Percentiles rank a stretch among this genome's conserved stretches.
Conservation (phyloP, 2,329 filamentous ascomycete species). For the Proliferodiscus dingleyae region DNA sequence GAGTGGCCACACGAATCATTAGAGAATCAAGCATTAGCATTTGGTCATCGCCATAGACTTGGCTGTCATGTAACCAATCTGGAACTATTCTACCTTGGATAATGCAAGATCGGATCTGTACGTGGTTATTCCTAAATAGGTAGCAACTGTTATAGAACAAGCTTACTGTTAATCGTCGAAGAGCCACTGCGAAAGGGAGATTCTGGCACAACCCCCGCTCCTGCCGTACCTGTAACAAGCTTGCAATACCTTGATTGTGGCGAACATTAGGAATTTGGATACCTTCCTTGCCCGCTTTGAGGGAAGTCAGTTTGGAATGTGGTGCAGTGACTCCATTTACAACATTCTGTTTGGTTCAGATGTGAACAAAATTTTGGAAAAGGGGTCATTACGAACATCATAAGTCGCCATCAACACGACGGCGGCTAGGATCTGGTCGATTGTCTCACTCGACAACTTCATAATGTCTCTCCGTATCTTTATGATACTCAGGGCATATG, state of each 20-base stretch:
- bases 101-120: too few relatives aligned
- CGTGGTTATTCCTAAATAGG: not conserved
- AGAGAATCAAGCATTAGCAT: constrained; percentile 10
- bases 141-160: not conserved
- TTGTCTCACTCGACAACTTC: constrained; percentile 13
- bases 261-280: constrained; percentile 7
- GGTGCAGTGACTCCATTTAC: too few relatives aligned
- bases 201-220: constrained; percentile 9
- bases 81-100: too few relatives aligned
- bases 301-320: too few relatives aligned
- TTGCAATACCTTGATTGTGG: constrained; percentile 22
- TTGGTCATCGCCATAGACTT: constrained; percentile 10
- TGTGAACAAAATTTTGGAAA: too few relatives aligned
- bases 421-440: constrained; percentile 22
- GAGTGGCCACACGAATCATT: constrained; percentile 8
- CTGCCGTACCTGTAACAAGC: constrained; percentile 18
- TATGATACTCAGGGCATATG: constrained; percentile 11
- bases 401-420: constrained; percentile 24
- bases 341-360: too few relatives aligned
- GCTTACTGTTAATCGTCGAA: constrained; percentile 18
- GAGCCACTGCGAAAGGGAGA: constrained; percentile 10
- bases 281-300: too few relatives aligned
- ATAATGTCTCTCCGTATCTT: constrained; percentile 17
- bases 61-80: not conserved
- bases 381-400: constrained; percentile 12